Evolutionary conservation across 495 filamentous ascomycete genomes (phyloP).

Genomic region (Neurospora sp.): DNA sequence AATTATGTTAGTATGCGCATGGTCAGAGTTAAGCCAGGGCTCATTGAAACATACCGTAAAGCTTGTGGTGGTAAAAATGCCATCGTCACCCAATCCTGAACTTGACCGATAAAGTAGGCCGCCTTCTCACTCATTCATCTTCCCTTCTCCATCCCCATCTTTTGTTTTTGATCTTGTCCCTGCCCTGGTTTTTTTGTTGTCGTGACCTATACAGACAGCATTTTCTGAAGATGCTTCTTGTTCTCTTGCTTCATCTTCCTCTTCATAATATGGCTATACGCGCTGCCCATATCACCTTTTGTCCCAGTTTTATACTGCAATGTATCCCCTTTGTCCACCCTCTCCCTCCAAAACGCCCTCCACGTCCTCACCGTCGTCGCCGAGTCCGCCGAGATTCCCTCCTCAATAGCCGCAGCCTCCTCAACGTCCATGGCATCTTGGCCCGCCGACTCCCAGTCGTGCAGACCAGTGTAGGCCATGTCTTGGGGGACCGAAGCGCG

Average conservation of each 20-base stretch:
- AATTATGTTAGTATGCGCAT: neutral
- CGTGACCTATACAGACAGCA: neutral
- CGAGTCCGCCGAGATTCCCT: neutral
- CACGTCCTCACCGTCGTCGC: neutral
- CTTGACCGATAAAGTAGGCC: neutral
- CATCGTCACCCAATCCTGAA: neutral
- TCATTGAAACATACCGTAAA: neutral
- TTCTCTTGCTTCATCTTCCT: neutral
- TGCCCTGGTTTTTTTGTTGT: neutral
- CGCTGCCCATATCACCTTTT: neutral
- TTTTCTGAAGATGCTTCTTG: neutral
- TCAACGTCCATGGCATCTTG: conserved; percentile 3
- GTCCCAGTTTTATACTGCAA: neutral
- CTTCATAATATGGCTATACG: neutral
- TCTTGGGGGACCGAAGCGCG: conserved; percentile 22
- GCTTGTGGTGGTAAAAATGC: neutral
- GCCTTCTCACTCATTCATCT: neutral
- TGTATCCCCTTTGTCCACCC: neutral
- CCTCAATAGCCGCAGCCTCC: neutral
- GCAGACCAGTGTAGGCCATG: conserved; percentile 27
- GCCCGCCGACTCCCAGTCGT: conserved; percentile 40
- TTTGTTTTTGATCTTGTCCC: neutral
- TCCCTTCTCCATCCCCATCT: neutral
- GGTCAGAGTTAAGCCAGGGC: neutral
- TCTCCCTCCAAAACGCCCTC: neutral